phyloP scores from a whole-genome alignment of 176 grass and related monocot species.

The Typha latifolia region DNA sequence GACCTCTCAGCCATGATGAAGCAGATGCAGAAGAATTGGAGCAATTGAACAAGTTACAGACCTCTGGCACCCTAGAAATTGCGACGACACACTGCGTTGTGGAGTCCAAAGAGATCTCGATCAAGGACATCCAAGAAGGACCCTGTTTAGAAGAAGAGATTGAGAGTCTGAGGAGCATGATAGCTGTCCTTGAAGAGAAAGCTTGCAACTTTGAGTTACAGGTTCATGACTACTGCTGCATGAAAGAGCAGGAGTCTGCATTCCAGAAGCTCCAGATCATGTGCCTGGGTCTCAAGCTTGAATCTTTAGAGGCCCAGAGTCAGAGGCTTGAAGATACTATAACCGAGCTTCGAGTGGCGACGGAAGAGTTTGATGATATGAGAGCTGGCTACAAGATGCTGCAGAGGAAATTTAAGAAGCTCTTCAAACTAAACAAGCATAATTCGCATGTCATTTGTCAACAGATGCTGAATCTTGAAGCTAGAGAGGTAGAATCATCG shows the following conservation, averaged over 20 bases:
- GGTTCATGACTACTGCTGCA: conserved; percentile 54
- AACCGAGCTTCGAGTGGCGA: conserved; percentile 10
- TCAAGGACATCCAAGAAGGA: conserved; percentile 9
- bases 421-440: conserved; percentile 25
- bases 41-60: not conserved
- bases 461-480: conserved; percentile 31
- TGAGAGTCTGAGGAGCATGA: conserved; percentile 31
- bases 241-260: conserved; percentile 55
- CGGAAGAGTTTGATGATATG: conserved; percentile 23
- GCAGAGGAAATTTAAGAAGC: conserved; percentile 35
- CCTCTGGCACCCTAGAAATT: conserved; percentile 20
- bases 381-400: conserved; percentile 24
- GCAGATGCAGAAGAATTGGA: conserved; percentile 7
- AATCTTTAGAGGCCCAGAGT: conserved; percentile 53
- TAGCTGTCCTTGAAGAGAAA: conserved; percentile 35
- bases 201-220: conserved; percentile 29
- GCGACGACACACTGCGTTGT: conserved; percentile 2
- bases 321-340: conserved; percentile 43
- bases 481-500: conserved; percentile 30
- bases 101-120: conserved; percentile 10
- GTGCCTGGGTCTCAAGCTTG: conserved; percentile 74
- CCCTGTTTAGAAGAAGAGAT: conserved; percentile 24
- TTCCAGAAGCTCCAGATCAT: conserved; percentile 91
- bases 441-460: conserved; percentile 20
- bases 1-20: conserved; percentile 8